Evolutionary conservation across 768 basidiomycete species (phyloP).

Genomic region (Paxillus involutus): DNA sequence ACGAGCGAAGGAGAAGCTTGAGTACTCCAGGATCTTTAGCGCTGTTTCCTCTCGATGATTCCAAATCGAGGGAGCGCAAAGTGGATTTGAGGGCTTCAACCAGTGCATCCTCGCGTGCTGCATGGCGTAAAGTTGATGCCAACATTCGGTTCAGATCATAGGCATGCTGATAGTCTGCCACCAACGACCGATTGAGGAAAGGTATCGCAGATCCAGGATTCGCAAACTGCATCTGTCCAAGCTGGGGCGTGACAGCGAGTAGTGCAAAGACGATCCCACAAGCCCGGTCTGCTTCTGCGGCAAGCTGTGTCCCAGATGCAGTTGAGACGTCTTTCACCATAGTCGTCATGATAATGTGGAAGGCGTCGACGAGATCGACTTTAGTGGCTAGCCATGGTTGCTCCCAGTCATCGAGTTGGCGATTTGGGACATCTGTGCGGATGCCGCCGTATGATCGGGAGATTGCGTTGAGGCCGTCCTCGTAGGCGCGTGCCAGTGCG

Average conservation of each 20-base stretch:
- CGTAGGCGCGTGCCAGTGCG: slow-evolving; percentile 60
- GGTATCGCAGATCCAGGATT: slow-evolving; percentile 34
- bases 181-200: slow-evolving; percentile 66
- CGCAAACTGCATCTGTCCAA: slow-evolving; percentile 5
- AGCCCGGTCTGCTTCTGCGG: slow-evolving; percentile 48
- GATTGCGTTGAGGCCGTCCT: slow-evolving; percentile 52
- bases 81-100: slow-evolving; percentile 56
- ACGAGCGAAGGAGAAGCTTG: slow-evolving; percentile 62
- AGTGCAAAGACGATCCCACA: slow-evolving; percentile 63
- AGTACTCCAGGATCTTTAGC: slow-evolving; percentile 54
- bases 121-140: slow-evolving; percentile 40
- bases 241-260: slow-evolving; percentile 43
- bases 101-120: slow-evolving; percentile 55
- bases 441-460: slow-evolving; percentile 63
- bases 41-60: slow-evolving; percentile 7
- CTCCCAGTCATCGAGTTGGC: slow-evolving; percentile 64
- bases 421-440: slow-evolving; percentile 23
- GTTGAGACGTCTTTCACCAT: slow-evolving; percentile 49
- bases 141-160: slow-evolving; percentile 60
- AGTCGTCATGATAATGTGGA: slow-evolving; percentile 56
- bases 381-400: slow-evolving; percentile 72
- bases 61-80: slow-evolving; percentile 41
- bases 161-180: slow-evolving; percentile 71
- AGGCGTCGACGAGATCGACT: slow-evolving; percentile 66
- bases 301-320: slow-evolving; percentile 43